Conservation (phyloP, 148 eudicot genomes). For the Nyssa sinensis region DNA sequence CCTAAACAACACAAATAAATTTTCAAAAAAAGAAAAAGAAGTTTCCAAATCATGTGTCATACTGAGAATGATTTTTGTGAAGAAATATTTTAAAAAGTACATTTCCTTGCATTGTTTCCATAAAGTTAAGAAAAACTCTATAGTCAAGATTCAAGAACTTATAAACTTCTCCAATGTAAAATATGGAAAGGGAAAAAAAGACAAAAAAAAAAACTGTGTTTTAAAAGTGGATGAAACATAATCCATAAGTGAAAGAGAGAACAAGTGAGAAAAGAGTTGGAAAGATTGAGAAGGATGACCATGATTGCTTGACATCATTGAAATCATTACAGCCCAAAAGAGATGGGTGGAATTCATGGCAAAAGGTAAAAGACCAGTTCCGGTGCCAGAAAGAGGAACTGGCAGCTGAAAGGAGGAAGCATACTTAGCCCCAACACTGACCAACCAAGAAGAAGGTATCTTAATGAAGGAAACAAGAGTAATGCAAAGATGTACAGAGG, state of each 20-base stretch:
- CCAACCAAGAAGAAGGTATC: no score
- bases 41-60: neutral
- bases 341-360: no score
- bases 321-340: no score
- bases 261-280: neutral
- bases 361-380: no score
- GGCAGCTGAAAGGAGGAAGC: no score
- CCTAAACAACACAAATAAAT: slow-evolving; percentile 29
- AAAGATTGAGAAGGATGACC: neutral
- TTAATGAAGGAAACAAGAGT: no score
- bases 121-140: neutral
- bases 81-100: neutral
- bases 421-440: no score
- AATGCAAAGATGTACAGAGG: no score
- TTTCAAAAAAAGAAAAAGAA: neutral
- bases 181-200: neutral
- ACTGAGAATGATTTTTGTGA: neutral
- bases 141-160: neutral
- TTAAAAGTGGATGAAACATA: neutral
- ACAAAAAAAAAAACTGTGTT: neutral
- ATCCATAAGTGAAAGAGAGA: neutral
- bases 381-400: no score
- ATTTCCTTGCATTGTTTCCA: neutral
- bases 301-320: no score
- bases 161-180: neutral